A percentile compares a stretch with the other conserved stretches of the same genome.
phyloP scores from a whole-genome alignment of 257 asterid species.

The Rubia yunnanensis region DNA sequence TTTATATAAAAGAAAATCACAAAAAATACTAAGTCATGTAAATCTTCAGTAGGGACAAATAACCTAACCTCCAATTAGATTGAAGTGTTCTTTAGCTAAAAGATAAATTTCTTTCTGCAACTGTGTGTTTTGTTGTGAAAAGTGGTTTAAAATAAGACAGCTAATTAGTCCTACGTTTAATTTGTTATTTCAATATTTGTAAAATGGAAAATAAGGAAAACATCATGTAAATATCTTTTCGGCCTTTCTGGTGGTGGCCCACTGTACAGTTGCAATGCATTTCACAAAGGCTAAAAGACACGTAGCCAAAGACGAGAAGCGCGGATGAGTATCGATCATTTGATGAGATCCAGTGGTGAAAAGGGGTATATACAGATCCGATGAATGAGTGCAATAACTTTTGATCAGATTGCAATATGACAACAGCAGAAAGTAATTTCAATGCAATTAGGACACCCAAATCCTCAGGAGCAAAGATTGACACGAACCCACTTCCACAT shows the following conservation, averaged over 20 bases:
- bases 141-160: background rate
- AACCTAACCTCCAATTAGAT: background rate
- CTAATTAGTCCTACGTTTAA: background rate
- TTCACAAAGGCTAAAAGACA: background rate
- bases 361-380: background rate
- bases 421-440: background rate
- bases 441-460: background rate
- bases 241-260: background rate
- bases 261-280: background rate
- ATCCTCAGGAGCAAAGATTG: conserved; percentile 10
- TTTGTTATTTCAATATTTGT: background rate
- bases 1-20: too few relatives aligned
- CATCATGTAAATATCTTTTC: background rate
- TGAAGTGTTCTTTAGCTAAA: background rate
- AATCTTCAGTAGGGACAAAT: background rate
- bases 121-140: background rate
- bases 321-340: background rate
- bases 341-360: background rate
- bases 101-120: background rate
- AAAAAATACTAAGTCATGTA: too few relatives aligned
- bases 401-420: background rate
- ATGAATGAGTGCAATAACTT: conserved; percentile 1
- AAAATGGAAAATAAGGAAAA: background rate
- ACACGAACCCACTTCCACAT: conserved; percentile 5
- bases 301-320: background rate